Percentiles rank a stretch among this genome's conserved stretches.
phyloP scores from a whole-genome alignment of 768 basidiomycete species.

The Tricholoma sp. region DNA sequence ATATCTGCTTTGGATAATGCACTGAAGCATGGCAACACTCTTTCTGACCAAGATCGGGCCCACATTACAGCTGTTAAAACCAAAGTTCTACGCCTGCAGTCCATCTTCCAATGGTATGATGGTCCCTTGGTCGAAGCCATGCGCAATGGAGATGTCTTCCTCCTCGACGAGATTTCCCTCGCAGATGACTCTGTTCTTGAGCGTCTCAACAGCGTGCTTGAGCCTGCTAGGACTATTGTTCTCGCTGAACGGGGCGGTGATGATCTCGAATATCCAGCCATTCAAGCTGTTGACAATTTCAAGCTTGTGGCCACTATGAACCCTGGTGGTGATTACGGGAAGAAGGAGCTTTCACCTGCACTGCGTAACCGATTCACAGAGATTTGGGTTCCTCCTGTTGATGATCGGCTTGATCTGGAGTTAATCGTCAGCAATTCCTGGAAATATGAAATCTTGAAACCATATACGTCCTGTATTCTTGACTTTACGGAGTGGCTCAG shows the following conservation, averaged over 20 bases:
- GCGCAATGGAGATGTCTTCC: slow-evolving; percentile 76
- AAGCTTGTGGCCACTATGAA: slow-evolving; percentile 98
- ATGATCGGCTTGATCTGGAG: slow-evolving; percentile 65
- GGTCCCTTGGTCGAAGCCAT: slow-evolving; percentile 95
- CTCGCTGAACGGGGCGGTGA: slow-evolving; percentile 89
- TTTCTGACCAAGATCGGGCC: slow-evolving; percentile 25
- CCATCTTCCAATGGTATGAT: slow-evolving; percentile 95
- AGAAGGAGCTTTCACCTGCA: slow-evolving; percentile 97
- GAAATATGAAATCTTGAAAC: slow-evolving; percentile 46
- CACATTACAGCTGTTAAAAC: slow-evolving; percentile 38
- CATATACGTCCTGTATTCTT: slow-evolving; percentile 59
- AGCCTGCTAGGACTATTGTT: slow-evolving; percentile 81
- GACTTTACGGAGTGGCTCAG: slow-evolving; percentile 83
- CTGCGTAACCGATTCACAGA: slow-evolving; percentile 97
- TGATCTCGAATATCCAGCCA: slow-evolving; percentile 57
- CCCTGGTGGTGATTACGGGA: slow-evolving; percentile 97
- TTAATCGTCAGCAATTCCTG: slow-evolving; percentile 74
- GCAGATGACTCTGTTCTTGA: slow-evolving; percentile 98
- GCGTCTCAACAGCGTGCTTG: slow-evolving; percentile 94
- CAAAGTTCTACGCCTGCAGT: slow-evolving; percentile 47
- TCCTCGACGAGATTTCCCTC: slow-evolving; percentile 95
- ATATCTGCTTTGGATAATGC: slow-evolving; percentile 19
- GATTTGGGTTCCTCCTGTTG: slow-evolving; percentile 93
- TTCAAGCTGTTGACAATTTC: slow-evolving; percentile 67
- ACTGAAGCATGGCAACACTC: slow-evolving; percentile 17